Base-by-base conservation (phyloP, 495 filamentous ascomycete genomes). In the Penicillium chermesinum region DNA sequence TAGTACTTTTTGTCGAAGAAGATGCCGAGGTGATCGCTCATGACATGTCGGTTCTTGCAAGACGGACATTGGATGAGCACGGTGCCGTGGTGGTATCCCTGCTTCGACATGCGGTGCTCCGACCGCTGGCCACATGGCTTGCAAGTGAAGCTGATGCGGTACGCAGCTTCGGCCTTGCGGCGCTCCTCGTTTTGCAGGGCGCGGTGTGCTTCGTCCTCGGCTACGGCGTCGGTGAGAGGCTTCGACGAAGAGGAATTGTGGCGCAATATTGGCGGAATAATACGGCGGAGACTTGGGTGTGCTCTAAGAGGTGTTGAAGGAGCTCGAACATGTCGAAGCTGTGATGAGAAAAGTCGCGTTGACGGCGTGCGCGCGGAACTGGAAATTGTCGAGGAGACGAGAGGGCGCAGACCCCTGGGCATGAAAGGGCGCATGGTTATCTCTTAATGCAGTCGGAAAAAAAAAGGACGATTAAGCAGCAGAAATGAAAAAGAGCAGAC, bases 81-180 rank as follows among this genome's bases (percentile, higher is more conserved):
- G 0, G 86, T 87, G 18, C 93, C 93, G 18, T 83, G 69, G 63
- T 96, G 89, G 63, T 96, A 99, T 12, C 87, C 93, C 51, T 95
- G 93, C 67, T 96, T 96, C 17, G 86, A 86, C 48, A 99, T 72
- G 8, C 65, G 73, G 62, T 97, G 93, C 2, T 77, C 69, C 4
- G 87, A 91, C 21, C 94, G 83, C 4, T 75, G 59, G 8, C 63
- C 65, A 72, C 93, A 99, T 17, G 89, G 89, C 46, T 82, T 84
- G 79, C 93, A 99, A 50, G 94, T 99, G 63, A 99, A 96, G 9
- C 80, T 84, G 19, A 97, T 73, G 40, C 86, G 72, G 70, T 97
- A 98, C 32, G 83, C 76, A 14, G 89, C 87, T 48, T 84, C 77
- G 32, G 76, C 65, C 32, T 64, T 67, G 34, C 65, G 61, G 18